Base-by-base conservation (phyloP, 495 filamentous ascomycete species). In the Penicillium psychrofluorescens region DNA sequence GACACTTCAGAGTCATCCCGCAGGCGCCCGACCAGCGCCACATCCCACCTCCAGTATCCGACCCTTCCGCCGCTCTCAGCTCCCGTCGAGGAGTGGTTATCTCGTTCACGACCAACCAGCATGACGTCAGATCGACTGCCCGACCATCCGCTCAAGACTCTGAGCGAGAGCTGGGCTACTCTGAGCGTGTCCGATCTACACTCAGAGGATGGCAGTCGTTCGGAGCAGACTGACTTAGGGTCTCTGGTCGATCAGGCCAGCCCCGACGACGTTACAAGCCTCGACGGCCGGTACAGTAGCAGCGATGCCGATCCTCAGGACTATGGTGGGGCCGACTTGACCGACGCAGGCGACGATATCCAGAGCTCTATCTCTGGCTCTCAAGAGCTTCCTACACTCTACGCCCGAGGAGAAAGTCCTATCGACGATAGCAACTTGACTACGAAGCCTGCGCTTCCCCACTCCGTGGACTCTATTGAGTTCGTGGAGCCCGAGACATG, bases 401-500 rank as follows among this genome's bases (percentile, higher is more conserved):
- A 74, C 36, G 42, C 61, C 35, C 57, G 42, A 27, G 47, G 51
- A 12, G 45, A 51, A 59, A 38, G 55, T 43, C 41, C 69, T 47
- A 59, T 68, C 56, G 46, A 76, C 40, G 66, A 70, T 43, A 74
- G 70, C 53, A 56, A 53, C 31, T 46, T 69, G 14, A 72, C 75
- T 45, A 49, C 75, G 49, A 36, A 66, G 49, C 41, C 75, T 46
- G 45, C 58, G 30, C 53, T 63, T 50, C 44, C 53, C 43, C 47
- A 63, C 34, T 53, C 57, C 11, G 55, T 68, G 36, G 64, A 71
- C 15, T 70, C 66, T 13, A 83, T 85, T 57, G 78, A 80, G 43
- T 83, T 85, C 43, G 63, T 75, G 15, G 81, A 85, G 51, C 75
- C 75, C 8, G 73, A 75, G 34, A 66, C 61, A 43, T 70, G 70